Base-by-base conservation (phyloP, 805 yeast genomes). In the Starmerella powellii region DNA sequence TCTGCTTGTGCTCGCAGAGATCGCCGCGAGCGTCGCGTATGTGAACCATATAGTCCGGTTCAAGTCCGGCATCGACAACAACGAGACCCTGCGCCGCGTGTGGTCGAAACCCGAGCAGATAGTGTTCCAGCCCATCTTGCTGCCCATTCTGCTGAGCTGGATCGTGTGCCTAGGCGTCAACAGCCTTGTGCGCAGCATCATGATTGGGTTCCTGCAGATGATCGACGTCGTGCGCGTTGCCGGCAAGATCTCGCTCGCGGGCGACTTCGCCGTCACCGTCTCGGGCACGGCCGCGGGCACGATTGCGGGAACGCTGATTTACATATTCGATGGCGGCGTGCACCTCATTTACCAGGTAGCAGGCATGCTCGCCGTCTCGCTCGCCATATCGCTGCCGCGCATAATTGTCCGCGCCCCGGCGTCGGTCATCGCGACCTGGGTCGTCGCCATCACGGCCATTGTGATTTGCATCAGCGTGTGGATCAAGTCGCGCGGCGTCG, bases 51-150 rank as follows among this genome's bases (percentile, higher is more conserved):
- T 53, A 4, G 57, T 54, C 15, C 46, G 56, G 13, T 50, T 50
- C 45, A 38, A 43, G 29, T 41, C 49, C n/a, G 58, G 58, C 20
- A 42, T 54, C 26, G 47, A 52, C 33, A 39, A 32, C 42, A 54
- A 50, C 28, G 56, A 52, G 17, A 45, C 46, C 13, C 44, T 54
- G 39, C 40, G 58, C 20, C 46, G 57, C 12, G 35, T 50, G 48
- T 54, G 58, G 58, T 44, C 58, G 16, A 48, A 50, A 24, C 41
- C 55, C 20, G 52, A 50, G 21, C 48, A 42, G 26, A 44, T 50
- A 24, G 38, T 53, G n/a, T 49, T 53, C 38, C 52, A 44, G 40
- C 54, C 56, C 28, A 46, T 50, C 3, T 13, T 13, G 17, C 31
- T 33, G 35, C 53, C 56, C 31, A 42, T 45, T 17, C 35, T 38